Conservation (phyloP, 495 filamentous ascomycete genomes). For the Lindgomyces ingoldianus region DNA sequence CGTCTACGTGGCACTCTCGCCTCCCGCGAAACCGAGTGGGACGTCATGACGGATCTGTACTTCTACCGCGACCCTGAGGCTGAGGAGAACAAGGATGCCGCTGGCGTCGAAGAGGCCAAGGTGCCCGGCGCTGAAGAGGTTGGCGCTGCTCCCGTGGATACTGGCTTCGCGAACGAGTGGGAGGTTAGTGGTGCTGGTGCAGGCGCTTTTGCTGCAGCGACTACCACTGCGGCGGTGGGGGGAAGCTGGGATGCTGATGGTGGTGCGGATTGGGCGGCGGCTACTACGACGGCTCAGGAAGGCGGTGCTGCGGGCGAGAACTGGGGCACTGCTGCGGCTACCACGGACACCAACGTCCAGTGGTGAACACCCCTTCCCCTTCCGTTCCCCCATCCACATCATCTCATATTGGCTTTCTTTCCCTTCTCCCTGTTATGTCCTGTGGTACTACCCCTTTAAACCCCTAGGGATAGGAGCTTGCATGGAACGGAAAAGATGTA, state of each 20-base stretch:
- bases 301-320: conserved; percentile 57
- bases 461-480: too few species aligned
- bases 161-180: conserved; percentile 79
- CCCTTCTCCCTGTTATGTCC: not conserved
- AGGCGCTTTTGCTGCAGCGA: conserved; percentile 62
- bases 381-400: not conserved
- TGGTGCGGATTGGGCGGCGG: conserved; percentile 69
- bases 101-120: conserved; percentile 54
- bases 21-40: conserved; percentile 93
- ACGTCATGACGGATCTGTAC: conserved; percentile 99
- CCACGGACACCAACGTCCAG: conserved; percentile 33
- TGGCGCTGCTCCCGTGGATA: conserved; percentile 73
- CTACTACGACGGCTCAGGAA: conserved; percentile 56
- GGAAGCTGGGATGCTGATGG: conserved; percentile 80
- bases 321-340: conserved; percentile 47
- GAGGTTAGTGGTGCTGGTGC: conserved; percentile 64
- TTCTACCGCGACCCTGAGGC: conserved; percentile 99
- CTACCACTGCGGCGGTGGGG: conserved; percentile 56
- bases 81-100: conserved; percentile 86
- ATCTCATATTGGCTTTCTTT: not conserved
- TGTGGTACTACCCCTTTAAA: not conserved
- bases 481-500: conserved; percentile 5
- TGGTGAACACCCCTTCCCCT: conserved; percentile 58
- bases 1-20: conserved; percentile 94
- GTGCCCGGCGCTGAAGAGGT: conserved; percentile 80